Base-by-base conservation (phyloP, 306 rosid genomes). In the Malus orientalis region DNA sequence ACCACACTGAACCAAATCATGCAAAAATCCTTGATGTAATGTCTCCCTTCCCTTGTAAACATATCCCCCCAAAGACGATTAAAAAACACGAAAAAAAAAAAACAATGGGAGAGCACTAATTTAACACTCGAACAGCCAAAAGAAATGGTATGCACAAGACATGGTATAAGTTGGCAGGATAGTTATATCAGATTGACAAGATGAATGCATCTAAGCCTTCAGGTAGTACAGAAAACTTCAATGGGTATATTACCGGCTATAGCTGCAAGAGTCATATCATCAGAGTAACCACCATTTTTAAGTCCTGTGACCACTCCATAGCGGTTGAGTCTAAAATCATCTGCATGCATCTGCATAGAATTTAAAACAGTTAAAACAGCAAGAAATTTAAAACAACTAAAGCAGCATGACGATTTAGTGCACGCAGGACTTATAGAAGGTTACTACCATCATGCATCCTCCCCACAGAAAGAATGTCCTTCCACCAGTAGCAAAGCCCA, bases 401-500 rank as follows among this genome's bases (percentile, higher is more conserved):
- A 77, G 67, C 20, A 7, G 14, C 6, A 53, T 51, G 68, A 70
- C 3, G 1, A 82, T 67, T 27, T 76, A 23, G 63, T 70, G 74
- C 55, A 73, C 38, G 58, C 53, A 73, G 40, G 51, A 75, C 67
- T 49, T 10, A 59, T 54, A 78, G 44, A 73, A 19, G 72, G 74
- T 38, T 53, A 83, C 69, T 82, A 81, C 99, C 99, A 96, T 96
- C 99, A 96, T 96, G 96, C 99, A 96, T 67, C 99, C 99, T 89
- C 99, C 99, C 99, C 99, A 96, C 22, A 96, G 86, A 84, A 96
- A 96, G 84, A 96, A 96, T 69, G 99, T 96, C 86, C 82, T 90
- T 75, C 99, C 99, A 78, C 99, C 99, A 71, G 99, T 96, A 74
- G 99, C 99, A 85, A 96, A 96, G 60, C 99, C 98, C 98, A 96